Evolutionary conservation across 371 early-diverging fungal species (phyloP), one percentile per base, ranked within the genome.

Genomic region (Fennellomyces sp.): DNA sequence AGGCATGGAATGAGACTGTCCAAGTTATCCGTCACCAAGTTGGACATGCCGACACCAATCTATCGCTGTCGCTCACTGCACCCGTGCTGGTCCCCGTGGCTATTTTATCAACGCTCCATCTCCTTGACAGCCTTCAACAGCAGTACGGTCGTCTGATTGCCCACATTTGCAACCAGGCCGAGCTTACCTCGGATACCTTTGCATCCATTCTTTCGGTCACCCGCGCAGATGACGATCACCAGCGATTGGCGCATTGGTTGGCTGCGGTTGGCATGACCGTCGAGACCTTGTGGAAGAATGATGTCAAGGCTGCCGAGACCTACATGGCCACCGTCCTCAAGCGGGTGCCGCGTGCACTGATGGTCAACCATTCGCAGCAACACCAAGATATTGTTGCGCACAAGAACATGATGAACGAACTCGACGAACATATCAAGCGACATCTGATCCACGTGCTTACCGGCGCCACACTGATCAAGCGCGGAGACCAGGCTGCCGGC

Each of bases 71-170:
- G 1, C 57, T 65, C 21, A 64, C 61, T 17, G 72, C 70, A 6
- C 75, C 78, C 41, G 68, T 68, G 2, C 33, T 67, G 17, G 78
- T 74, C 2, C 78, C 78, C n/a, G 54, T 69, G 1, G 69, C 63
- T 4, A 60, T 78, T 6, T 38, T 78, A 2, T 72, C 78, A 2
- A 70, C 61, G 0, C 60, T 78, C 2, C 69, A 74, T 33, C 65
- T 70, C 2, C 38, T 74, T 15, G 70, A 74, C 39, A 56, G 50
- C 17, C 62, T 78, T 2, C 61, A 68, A 48, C 48, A 39, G 7
- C 65, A 72, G 25, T 78, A 63, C 29, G 60, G 52, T 12, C 61
- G 52, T 2, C 39, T 79, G 10, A 52, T 71, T 11, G 52, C 13
- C 11, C 17, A 35, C 13, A 51, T 59, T 0, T 36, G 39, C n/a